Base-by-base conservation (phyloP, 108 stramenopile genomes). In the Cyclotella baltica region DNA sequence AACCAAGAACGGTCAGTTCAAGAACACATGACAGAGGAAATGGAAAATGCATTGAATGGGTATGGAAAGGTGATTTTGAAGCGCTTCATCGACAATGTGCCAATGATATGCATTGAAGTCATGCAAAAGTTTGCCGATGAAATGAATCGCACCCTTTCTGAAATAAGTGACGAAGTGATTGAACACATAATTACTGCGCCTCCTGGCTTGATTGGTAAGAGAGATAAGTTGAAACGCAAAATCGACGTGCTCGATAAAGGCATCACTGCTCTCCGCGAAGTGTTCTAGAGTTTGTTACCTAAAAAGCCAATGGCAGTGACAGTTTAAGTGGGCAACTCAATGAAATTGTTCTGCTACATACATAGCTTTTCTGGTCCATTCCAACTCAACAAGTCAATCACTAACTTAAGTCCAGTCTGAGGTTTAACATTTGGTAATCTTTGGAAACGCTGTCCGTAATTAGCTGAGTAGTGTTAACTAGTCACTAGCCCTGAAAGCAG, bases 11-110 rank as follows among this genome's bases (percentile, higher is more conserved):
- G 61, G 59, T 78, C 86, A 30, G 62, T 83, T 11, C 73, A 84
- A 27, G 75, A 88, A 3, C 86, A 88, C 67, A 85, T 88, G 83
- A 88, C 88, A 0, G 88, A 89, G 58, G 88, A 91, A 36, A 91
- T 91, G 90, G 85, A 91, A 43, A 55, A 86, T 31, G 85, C 88
- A 19, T 40, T 91, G 40, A 82, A 85, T 53, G 47, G 71, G 16
- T 91, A 91, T 63, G 90, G 90, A 0, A 80, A 82, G 43, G 80
- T 91, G 37, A 87, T 88, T 27, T 85, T 88, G 8, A 81, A 85
- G 51, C 79, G 90, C n/a, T 85, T 91, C 16, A 52, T 91, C 65
- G 90, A 91, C 72, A 85, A 83, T n/a, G 84, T 86, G 11, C 90
- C 90, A 9, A 88, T 89, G 85, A 86, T 89, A 65, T 91, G 90